phyloP scores from a whole-genome alignment of 176 grass and related monocot species.

The Triticum dicoccoides region DNA sequence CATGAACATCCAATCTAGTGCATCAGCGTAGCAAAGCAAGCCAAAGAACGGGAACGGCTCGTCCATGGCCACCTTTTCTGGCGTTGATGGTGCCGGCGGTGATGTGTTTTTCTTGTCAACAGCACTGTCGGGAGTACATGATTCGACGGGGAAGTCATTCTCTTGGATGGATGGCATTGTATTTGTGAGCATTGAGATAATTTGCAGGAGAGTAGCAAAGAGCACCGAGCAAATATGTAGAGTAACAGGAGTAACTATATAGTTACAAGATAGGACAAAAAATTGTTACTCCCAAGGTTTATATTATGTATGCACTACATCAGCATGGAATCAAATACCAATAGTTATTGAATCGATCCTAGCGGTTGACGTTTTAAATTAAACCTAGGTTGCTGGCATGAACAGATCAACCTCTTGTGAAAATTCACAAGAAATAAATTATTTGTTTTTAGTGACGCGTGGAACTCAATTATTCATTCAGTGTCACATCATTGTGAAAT shows the following conservation, averaged over 20 bases:
- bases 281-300: conserved; percentile 31
- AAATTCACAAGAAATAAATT: background rate
- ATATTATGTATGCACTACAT: conserved; percentile 10
- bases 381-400: background rate
- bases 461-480: background rate
- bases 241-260: conserved; percentile 8
- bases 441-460: background rate
- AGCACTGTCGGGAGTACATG: background rate
- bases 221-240: conserved; percentile 4
- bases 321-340: background rate
- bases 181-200: conserved; percentile 9
- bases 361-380: background rate
- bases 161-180: conserved; percentile 28
- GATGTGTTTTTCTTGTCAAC: conserved; percentile 9
- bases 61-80: background rate
- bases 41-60: conserved; percentile 35
- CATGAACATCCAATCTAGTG: conserved; percentile 57
- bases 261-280: conserved; percentile 10
- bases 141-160: background rate
- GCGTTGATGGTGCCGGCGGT: background rate
- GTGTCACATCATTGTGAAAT: conserved; percentile 30
- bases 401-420: background rate
- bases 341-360: background rate
- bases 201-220: conserved; percentile 24
- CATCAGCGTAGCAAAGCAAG: conserved; percentile 49